phyloP scores from a whole-genome alignment of 768 basidiomycete species.

The Tephrocybe sp. region DNA sequence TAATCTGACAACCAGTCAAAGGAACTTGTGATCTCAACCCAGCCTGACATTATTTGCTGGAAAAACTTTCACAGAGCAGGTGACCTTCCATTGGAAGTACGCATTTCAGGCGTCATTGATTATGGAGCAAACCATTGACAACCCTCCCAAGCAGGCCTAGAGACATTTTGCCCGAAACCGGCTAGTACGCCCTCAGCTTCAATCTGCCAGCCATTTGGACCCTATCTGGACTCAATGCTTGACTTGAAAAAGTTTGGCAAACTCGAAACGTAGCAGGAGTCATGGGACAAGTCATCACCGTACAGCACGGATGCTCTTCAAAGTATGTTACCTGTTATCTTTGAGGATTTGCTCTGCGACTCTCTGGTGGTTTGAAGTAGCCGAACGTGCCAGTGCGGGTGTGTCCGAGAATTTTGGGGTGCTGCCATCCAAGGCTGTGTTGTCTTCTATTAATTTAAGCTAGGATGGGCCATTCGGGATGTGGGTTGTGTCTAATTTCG shows the following conservation, averaged over 20 bases:
- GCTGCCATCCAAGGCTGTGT: not conserved
- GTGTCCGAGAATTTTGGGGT: not conserved
- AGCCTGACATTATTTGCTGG: conserved; percentile 10
- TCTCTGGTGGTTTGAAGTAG: too few species aligned
- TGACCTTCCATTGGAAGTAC: not conserved
- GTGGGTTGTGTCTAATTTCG: not conserved
- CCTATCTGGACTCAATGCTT: too few species aligned
- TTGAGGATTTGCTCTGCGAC: too few species aligned
- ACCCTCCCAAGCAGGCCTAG: too few species aligned
- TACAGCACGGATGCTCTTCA: not conserved
- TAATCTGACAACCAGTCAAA: not conserved
- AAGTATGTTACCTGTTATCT: not conserved
- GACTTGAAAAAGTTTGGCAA: too few species aligned
- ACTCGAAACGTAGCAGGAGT: too few species aligned
- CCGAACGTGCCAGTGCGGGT: not conserved
- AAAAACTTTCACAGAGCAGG: not conserved
- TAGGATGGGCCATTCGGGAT: not conserved
- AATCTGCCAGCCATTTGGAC: too few species aligned
- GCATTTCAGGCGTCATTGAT: not conserved
- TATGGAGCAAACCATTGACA: not conserved
- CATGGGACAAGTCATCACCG: too few species aligned
- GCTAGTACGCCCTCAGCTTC: too few species aligned
- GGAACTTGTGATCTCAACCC: conserved; percentile 1
- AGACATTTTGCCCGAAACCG: too few species aligned
- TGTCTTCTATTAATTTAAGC: not conserved